Base-by-base conservation (phyloP, 148 eudicot genomes). In the Tetragonia tetragonoides region DNA sequence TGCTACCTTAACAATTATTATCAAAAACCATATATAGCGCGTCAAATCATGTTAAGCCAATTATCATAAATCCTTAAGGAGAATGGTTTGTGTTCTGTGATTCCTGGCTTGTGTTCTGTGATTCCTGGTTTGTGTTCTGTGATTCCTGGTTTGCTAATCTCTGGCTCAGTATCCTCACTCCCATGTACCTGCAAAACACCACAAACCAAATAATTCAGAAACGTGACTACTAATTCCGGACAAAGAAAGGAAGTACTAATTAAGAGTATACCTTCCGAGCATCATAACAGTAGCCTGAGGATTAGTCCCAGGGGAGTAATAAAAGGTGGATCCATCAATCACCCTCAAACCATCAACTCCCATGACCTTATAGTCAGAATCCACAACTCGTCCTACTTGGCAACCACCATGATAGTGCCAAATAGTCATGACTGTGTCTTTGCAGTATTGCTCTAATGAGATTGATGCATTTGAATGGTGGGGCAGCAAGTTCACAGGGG, bases 281-380 rank as follows among this genome's bases (percentile, higher is more conserved):
- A 92, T 90, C 97, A 92, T 90, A 12, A 92, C 89, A 16, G 94
- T 89, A 51, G 97, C 97, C 73, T 92, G 97, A 84, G 97, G 97
- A 84, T 92, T 92, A 73, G 94, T 90, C 37, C 97, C 97, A 4
- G 94, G 97, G 40, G 97, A 86, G 76, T 77, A 81, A 80, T 78
- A 79, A 73, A 92, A 89, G 0, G 97, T 92, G 12, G 97, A 93
- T 1, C 97, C 95, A 82, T 93, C 97, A 10, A 92, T 77, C 2
- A 92, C 93, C 68, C 97, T 73, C 28, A 92, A 79, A 0, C 77
- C 76, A 76, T 90, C 89, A 3, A 85, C 79, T 3, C 97, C 97
- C 20, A 86, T 66, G 72, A 90, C 94, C 80, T 82, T 87, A 68
- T 92, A 92, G 51, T 92, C 87, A 8, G 66, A 61, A 79, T 89